Evolutionary conservation across 441 rosid genomes (phyloP), one percentile per base, ranked within the genome.

Genomic region (Pelargonium citronellum): DNA sequence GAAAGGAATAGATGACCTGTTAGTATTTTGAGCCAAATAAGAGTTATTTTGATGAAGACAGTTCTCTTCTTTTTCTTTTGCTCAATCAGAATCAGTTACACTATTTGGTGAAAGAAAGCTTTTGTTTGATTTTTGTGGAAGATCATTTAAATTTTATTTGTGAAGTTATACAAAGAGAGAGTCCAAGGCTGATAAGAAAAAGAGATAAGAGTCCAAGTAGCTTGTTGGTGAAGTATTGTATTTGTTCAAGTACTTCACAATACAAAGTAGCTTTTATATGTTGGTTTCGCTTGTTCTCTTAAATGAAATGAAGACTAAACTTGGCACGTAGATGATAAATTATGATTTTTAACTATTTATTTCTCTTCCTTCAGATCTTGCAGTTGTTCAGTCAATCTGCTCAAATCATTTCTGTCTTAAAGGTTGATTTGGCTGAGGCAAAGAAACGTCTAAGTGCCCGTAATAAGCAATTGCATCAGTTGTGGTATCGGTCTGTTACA

Each of bases 401-500:
- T 62, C 92, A 86, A 60, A 91, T 88, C 70, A 81, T 92, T 37
- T 76, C 80, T 43, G 86, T 78, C 44, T 74, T 95, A 70, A 95
- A 91, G 87, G 80, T 83, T 72, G 94, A 92, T 84, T 91, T 95
- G 86, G 85, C 89, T 67, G 99, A 95, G 58, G 90, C 98, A 64
- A 92, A 92, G 87, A 82, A 77, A 86, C 77, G 82, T 66, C 93
- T 95, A 81, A 93, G 97, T 75, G 74, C 88, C 60, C 88, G 96
- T 77, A 95, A 85, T 79, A 95, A 89, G 82, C 99, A 95, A 67
- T 85, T 95, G 86, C 98, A 95, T 81, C 99, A 95, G 77, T 75
- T 95, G 72, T 95, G 98, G 99, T 95, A 89, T 83, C 96, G 99
- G 60, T 95, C 99, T 75, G 99, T 92, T 71, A 95, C 99, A 11